A percentile compares a stretch with the other conserved stretches of the same genome.
Conservation (phyloP, 306 rosid species). For the Urtica urens region DNA sequence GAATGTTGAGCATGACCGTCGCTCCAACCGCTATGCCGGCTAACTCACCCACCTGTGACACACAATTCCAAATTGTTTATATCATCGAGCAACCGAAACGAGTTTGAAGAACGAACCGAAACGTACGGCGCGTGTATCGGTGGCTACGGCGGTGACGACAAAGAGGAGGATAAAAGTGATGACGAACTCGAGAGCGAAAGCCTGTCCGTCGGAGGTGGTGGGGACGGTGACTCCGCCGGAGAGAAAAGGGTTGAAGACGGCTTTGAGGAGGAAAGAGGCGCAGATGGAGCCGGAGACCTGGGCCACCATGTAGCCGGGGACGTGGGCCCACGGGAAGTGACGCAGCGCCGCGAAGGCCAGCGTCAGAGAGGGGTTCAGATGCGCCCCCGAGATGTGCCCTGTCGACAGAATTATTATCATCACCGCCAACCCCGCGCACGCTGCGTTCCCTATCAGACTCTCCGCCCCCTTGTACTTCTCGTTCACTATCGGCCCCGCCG, state of each 20-base stretch:
- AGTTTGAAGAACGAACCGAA: not conserved
- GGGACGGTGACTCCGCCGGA: slow-evolving; percentile 82
- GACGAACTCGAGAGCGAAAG: slow-evolving; percentile 71
- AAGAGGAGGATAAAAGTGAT: slow-evolving; percentile 81
- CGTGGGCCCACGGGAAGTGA: slow-evolving; percentile 87
- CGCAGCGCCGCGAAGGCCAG: slow-evolving; percentile 73
- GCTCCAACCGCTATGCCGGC: slow-evolving; percentile 95
- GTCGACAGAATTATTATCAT: slow-evolving; percentile 79
- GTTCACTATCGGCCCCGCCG: slow-evolving; percentile 91
- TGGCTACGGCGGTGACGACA: slow-evolving; percentile 90
- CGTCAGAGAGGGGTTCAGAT: slow-evolving; percentile 81
- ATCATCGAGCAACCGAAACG: not conserved
- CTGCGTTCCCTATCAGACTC: slow-evolving; percentile 64
- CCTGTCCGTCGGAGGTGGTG: slow-evolving; percentile 41
- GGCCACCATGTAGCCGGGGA: slow-evolving; percentile 66
- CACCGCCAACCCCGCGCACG: slow-evolving; percentile 74
- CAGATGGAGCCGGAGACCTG: slow-evolving; percentile 78
- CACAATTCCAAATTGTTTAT: not conserved
- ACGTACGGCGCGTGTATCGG: slow-evolving; percentile 70
- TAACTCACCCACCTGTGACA: slow-evolving; percentile 65
- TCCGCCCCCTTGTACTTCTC: slow-evolving; percentile 69
- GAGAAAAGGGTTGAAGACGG: slow-evolving; percentile 55
- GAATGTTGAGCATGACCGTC: slow-evolving; percentile 76
- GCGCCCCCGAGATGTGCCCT: slow-evolving; percentile 94
- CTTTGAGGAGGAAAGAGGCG: slow-evolving; percentile 72